Base-by-base conservation (phyloP, 2,329 filamentous ascomycete species). In the Clarireedia paspali region DNA sequence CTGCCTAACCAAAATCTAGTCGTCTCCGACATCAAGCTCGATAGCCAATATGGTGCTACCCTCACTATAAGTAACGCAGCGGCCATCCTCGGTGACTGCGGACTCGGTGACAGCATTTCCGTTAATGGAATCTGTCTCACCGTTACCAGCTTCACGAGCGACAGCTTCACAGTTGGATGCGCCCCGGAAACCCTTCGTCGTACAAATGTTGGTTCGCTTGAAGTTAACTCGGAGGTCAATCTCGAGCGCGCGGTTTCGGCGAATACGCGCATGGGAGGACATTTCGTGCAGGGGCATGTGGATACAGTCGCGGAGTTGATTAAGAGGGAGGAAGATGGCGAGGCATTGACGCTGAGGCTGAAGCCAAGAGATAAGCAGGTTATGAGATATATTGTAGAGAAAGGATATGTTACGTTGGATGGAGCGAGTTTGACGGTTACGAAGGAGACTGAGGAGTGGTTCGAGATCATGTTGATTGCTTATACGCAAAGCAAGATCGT, bases 261-360 rank as follows among this genome's bases (percentile, higher is more conserved):
- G 4, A 83, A 88, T 66, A 96, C 92, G 47, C 89, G 94, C 55
- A 97, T 99, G 90, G 94, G 95, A 47, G 94, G 94, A 0, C 94
- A 99, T 74, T 96, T 97, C 67, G 92, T 97, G 34, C 95, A 99
- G 74, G 94, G 94, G 42, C 94, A 99, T 72, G 92, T 99, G 59
- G 95, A 99, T 72, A 92, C 90, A 10, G 84, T 87, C 40, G 94
- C 92, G 0, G 81, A 80, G 45, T 88, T 99, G 59, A 69, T 85
- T 40, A 80, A 81, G 45, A 81, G 88, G 38, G 84, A 80, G 17
- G 84, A 85, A 3, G 94, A 99, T 72, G 91, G 92, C 56, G 96
- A 97, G 73, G 89, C 94, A 6, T 72, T 95, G 59, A 95, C 89
- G 1, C 88, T 97, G 71, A 82, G 92, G 39, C 84, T 99, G 71